These are phyloP conservation scores for Stentor roeselii DNA, from an alignment of 73 alveolate genomes.

Conservation along the genomic window DNA sequence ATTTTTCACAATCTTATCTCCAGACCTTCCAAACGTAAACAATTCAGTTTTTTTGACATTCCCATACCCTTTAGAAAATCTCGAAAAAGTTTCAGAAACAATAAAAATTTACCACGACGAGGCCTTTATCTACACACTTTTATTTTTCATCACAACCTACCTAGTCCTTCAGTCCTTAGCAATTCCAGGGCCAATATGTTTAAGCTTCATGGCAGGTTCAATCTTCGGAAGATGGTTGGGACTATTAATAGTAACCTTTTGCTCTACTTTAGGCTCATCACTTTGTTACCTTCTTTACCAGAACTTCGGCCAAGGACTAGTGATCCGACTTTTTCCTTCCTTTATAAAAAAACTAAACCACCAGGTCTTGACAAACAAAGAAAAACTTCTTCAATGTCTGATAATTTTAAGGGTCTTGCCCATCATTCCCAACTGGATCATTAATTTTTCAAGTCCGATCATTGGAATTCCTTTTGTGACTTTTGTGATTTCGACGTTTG, in stretches of 20 bases:
- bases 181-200: constrained; percentile 85
- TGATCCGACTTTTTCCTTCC: constrained; percentile 51
- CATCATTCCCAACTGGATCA: constrained; percentile 73
- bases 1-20: no score
- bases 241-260: constrained; percentile 55
- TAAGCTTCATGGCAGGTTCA: constrained; percentile 73
- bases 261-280: constrained; percentile 82
- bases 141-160: constrained; percentile 54
- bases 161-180: constrained; percentile 75
- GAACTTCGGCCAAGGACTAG: constrained; percentile 69
- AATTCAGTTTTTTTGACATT: not conserved
- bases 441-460: constrained; percentile 73
- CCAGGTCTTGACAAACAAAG: constrained; percentile 35
- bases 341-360: constrained; percentile 44
- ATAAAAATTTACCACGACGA: not conserved
- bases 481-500: constrained; percentile 65
- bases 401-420: constrained; percentile 84
- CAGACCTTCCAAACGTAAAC: not conserved
- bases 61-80: not conserved
- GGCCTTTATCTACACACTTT: not conserved
- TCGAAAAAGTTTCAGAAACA: not conserved
- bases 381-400: constrained; percentile 65
- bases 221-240: constrained; percentile 82
- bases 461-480: constrained; percentile 65
- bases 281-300: constrained; percentile 64